Conservation (phyloP, 164 flowering plant species). For the Pachysandra terminalis region DNA sequence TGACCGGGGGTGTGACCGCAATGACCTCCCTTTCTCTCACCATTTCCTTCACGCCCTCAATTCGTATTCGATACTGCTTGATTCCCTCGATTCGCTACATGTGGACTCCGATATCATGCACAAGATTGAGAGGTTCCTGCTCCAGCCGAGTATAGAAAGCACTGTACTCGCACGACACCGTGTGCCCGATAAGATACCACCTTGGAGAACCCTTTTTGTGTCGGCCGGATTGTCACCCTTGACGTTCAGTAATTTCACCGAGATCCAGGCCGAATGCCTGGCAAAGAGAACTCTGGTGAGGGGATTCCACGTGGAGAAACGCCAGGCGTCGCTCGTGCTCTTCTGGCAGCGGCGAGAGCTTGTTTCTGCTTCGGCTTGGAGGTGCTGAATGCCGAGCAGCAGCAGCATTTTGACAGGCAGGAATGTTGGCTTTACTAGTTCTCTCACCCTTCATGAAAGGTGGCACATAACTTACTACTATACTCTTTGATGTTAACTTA, state of each 20-base stretch:
- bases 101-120: constrained; percentile 39
- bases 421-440: constrained; percentile 22
- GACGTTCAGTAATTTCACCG: constrained; percentile 68
- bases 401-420: constrained; percentile 20
- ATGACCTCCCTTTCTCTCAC: constrained; percentile 62
- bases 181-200: constrained; percentile 41
- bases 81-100: constrained; percentile 66
- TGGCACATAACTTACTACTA: constrained; percentile 30
- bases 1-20: constrained; percentile 62
- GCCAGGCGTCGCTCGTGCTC: constrained; percentile 70
- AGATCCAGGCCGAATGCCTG: constrained; percentile 79
- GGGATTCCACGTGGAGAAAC: constrained; percentile 87
- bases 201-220: constrained; percentile 58
- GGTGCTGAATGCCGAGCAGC: constrained; percentile 65
- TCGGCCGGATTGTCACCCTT: constrained; percentile 61
- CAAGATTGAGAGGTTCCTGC: constrained; percentile 67
- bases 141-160: constrained; percentile 63
- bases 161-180: constrained; percentile 40
- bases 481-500: constrained; percentile 14
- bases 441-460: constrained; percentile 21
- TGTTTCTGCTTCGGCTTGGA: constrained; percentile 84
- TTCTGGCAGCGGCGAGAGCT: constrained; percentile 86
- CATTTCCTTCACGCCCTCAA: constrained; percentile 54
- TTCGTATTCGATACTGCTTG: constrained; percentile 45
- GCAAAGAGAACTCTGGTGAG: constrained; percentile 60